Evolutionary conservation across 352 stramenopile genomes (phyloP), one percentile per base, ranked within the genome.

Genomic region (Phytophthora sp.): DNA sequence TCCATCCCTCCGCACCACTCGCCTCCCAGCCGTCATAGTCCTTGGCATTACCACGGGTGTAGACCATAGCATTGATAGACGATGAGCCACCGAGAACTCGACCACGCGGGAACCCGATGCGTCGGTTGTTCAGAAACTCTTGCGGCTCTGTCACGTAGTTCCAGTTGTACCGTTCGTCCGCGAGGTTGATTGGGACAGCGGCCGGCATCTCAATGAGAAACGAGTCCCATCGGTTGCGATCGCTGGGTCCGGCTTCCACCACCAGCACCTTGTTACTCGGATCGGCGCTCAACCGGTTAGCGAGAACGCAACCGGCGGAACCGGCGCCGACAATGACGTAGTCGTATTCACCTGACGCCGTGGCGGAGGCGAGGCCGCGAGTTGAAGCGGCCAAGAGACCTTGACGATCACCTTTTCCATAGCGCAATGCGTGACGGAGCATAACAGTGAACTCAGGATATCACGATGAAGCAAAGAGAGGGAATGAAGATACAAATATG

Each of bases 281-380:
- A 55, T 97, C 74, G n/a, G 86, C 87, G 38, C 73, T 94, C 42
- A 98, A 76, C 4, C 84, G 76, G 66, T 94, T 96, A 35, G 93
- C 93, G 18, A 98, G 77, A 38, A 97, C 84, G 63, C 89, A 97
- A 35, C 93, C 91, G n/a, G 90, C 91, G 0, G 88, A 93, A n/a
- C 93, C 93, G 15, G 64, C 90, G 52, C 92, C 93, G 23, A 98
- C 87, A 46, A 98, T 86, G 45, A 98, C 87, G 67, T 94, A 98
- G 76, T 98, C 91, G 71, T 81, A 91, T 52, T 88, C 80, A 20
- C 63, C 46, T 5, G 58, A 62, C 4, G 46, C 23, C 1, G 46
- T 36, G 29, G 73, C 45, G 21, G 69, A 64, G 52, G 65, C 73
- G 49, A 81, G 63, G 18, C 70, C 57, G 52, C 66, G 67, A 3